Conservation (phyloP, 208 protist genomes). For the Trypanosoma conorhini region DNA sequence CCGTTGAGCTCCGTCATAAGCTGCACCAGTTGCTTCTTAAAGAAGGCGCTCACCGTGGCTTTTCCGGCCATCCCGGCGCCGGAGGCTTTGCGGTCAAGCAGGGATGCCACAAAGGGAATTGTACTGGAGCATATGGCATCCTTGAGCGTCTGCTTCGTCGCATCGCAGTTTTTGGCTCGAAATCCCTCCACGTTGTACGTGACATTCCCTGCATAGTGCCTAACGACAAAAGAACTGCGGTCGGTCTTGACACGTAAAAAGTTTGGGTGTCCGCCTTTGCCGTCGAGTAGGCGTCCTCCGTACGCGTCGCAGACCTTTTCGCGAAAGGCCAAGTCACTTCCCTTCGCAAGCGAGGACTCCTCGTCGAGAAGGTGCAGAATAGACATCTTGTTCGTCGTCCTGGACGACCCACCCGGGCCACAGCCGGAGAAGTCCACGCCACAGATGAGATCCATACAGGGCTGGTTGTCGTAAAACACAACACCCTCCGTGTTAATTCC, state of each 20-base stretch:
- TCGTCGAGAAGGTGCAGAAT: constrained; percentile 86
- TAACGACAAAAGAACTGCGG: constrained; percentile 33
- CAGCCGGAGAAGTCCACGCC: constrained; percentile 25
- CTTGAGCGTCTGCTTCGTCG: constrained; percentile 37
- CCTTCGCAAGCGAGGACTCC: constrained; percentile 65
- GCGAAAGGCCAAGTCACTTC: constrained; percentile 50
- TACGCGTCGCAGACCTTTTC: constrained; percentile 44
- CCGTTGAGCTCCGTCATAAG: constrained; percentile 42
- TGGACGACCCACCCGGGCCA: not conserved
- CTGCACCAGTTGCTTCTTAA: constrained; percentile 37
- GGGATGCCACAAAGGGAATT: constrained; percentile 27
- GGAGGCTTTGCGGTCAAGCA: constrained; percentile 13
- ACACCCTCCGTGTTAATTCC: constrained; percentile 83
- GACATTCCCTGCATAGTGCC: constrained; percentile 60
- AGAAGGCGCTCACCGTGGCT: constrained; percentile 29
- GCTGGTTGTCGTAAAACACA: constrained; percentile 81
- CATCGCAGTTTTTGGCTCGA: constrained; percentile 39
- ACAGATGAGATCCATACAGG: constrained; percentile 82
- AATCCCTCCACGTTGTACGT: constrained; percentile 39
- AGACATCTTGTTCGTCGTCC: constrained; percentile 49
- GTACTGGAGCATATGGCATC: constrained; percentile 25
- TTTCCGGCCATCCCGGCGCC: constrained; percentile 2
- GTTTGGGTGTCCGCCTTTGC: constrained; percentile 33
- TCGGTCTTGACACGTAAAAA: constrained; percentile 28
- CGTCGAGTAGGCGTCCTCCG: constrained; percentile 23